Percentiles rank a stretch among this genome's conserved stretches.
Evolutionary conservation across 2,329 filamentous ascomycete genomes (phyloP).

Genomic region (Gaeumannomyces tritici): DNA sequence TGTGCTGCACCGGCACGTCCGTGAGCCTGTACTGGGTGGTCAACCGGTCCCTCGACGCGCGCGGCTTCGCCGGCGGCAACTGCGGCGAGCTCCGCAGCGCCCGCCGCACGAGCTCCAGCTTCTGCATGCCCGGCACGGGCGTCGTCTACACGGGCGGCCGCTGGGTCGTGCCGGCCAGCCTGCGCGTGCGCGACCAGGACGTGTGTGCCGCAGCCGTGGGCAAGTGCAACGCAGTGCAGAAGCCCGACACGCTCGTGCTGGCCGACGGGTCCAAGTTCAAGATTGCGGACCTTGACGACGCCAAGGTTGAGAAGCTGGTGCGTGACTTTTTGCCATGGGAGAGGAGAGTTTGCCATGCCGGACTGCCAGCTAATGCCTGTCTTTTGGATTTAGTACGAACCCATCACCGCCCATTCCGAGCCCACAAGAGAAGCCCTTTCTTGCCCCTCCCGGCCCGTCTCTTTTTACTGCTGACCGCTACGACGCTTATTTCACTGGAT

Average conservation of each 20-base stretch:
- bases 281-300: neutral
- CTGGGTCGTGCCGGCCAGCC: neutral
- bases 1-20: neutral
- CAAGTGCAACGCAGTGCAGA: neutral
- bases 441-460: no score
- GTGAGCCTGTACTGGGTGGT: neutral
- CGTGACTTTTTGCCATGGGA: neutral
- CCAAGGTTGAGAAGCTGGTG: neutral
- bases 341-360: no score
- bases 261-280: constrained; percentile 1
- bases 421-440: neutral
- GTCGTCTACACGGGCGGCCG: neutral
- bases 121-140: neutral
- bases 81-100: neutral
- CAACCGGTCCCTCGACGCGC: neutral
- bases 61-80: neutral
- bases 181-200: neutral
- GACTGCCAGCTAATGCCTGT: neutral
- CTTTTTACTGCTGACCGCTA: neutral
- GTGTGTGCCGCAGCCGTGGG: neutral
- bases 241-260: neutral
- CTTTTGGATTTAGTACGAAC: neutral
- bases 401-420: neutral
- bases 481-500: neutral
- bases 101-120: neutral